Base-by-base conservation (phyloP, 306 rosid species). In the Medicago truncatula region DNA sequence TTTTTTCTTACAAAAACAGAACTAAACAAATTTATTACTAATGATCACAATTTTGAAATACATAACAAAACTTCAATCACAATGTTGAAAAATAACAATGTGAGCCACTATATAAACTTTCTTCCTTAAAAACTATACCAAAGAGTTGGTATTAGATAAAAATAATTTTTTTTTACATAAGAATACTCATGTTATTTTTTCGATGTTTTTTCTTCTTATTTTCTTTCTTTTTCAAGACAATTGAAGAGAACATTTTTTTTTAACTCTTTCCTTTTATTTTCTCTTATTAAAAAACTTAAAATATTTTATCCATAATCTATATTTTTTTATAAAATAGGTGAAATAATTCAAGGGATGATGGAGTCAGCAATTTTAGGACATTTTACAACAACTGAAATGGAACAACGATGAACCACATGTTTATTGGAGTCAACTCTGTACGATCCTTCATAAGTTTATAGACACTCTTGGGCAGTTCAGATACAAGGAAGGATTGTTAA, bases 401-500 rank as follows among this genome's bases (percentile, higher is more conserved):
- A 58, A 66, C 77, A 70, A 9, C 62, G 18, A 80, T 71, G 54
- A 66, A 76, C 62, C 76, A 67, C 70, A 67, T 60, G 75, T 77
- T 84, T 76, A 80, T 73, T 80, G 78, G 46, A 76, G 82, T 80
- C 70, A 52, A 84, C 80, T 44, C 17, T 54, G 70, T 74, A 73
- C 8, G 67, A 80, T 72, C 77, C 79, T 76, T 76, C 82, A 70
- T 71, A 65, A 71, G 82, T 34, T 50, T 70, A 75, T 59, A 50
- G 73, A 79, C 61, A 70, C 43, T 64, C 78, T 9, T 25, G 69
- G 25, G 52, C 10, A 47, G 41, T 43, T 71, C 54, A 71, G 38
- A 59, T 54, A 34, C 10, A 67, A 57, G 53, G 82, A 80, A 80
- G 60, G 68, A 76, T 73, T 76, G 50, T 56, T 34, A 50, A 65